phyloP scores from a whole-genome alignment of 495 filamentous ascomycete species.

The Penicillium malachiteum region DNA sequence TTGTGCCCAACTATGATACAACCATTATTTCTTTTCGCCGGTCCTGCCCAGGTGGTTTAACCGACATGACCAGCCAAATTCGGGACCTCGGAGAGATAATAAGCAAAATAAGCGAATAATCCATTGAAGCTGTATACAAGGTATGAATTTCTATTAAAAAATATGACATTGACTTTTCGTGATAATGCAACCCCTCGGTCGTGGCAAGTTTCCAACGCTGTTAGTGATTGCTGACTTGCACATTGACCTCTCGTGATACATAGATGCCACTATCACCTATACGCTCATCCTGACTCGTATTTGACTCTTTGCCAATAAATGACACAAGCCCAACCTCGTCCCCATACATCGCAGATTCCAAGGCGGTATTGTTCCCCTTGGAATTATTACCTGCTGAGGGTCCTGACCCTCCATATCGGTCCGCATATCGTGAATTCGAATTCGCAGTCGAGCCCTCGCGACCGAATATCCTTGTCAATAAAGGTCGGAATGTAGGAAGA shows the following conservation, averaged over 20 bases:
- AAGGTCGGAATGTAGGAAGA: not conserved
- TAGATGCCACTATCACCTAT: not conserved
- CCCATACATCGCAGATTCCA: not conserved
- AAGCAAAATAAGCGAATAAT: no score
- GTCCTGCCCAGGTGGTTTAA: no score
- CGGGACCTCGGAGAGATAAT: no score
- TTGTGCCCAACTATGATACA: no score
- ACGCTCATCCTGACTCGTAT: not conserved
- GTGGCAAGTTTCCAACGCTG: not conserved
- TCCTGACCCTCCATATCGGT: not conserved
- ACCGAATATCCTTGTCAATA: not conserved
- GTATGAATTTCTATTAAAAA: not conserved
- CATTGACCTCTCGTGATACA: not conserved
- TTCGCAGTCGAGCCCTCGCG: not conserved
- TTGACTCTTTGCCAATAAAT: not conserved
- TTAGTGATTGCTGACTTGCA: not conserved
- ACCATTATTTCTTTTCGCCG: no score
- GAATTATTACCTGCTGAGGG: not conserved
- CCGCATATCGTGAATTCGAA: not conserved
- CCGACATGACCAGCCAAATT: no score
- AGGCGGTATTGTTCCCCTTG: not conserved
- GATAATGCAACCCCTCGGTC: not conserved
- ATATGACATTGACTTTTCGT: not conserved
- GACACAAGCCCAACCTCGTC: not conserved
- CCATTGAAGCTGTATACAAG: no score